Base-by-base conservation (phyloP, 2,329 filamentous ascomycete species). In the Apiospora malaysiana region DNA sequence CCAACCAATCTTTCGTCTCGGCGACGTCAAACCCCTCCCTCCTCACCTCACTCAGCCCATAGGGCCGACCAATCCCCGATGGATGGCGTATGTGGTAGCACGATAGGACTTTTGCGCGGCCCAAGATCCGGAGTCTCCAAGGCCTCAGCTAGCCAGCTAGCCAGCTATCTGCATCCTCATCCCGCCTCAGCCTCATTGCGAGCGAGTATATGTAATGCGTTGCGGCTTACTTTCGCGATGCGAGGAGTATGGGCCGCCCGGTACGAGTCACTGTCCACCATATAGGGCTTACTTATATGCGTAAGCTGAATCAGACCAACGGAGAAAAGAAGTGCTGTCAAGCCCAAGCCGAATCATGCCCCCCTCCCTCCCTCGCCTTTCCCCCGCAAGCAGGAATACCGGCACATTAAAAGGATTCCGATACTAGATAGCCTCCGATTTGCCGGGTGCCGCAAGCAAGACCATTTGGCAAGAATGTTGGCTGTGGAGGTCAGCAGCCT, bases 241-340 rank as follows among this genome's bases (percentile, higher is more conserved):
- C 14, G 23, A 23, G 47, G 4, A 21, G 18, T 37, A 21, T 59
- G 51, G 25, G 32, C 51, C 42, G 42, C 51, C 18, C 56, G 7
- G 32, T 63, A n/a, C 56, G 56, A 63, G 56, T 40, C 32, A 59
- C 27, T 10, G 4, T n/a, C 9, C 32, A 40, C 4, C 18, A 40
- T 63, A 40, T 47, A 63, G 56, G 56, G 56, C 56, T 63, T 37
- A 63, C 32, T 40, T 63, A 14, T 40, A 23, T 63, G 18, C n/a
- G 32, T 63, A 63, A 63, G 56, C 56, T 63, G 56, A 63, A 40
- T 63, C 56, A 63, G 56, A 63, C 56, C 56, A 32, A 37, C 47
- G 47, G 32, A 40, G 21, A 14, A 14, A 63, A 63, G 1, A 45
- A 23, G 56, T 63, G 56, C 40, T 63, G 56, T 63, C 56, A 63